phyloP scores from a whole-genome alignment of 176 grass and related monocot species.

The Bromus sterilis region DNA sequence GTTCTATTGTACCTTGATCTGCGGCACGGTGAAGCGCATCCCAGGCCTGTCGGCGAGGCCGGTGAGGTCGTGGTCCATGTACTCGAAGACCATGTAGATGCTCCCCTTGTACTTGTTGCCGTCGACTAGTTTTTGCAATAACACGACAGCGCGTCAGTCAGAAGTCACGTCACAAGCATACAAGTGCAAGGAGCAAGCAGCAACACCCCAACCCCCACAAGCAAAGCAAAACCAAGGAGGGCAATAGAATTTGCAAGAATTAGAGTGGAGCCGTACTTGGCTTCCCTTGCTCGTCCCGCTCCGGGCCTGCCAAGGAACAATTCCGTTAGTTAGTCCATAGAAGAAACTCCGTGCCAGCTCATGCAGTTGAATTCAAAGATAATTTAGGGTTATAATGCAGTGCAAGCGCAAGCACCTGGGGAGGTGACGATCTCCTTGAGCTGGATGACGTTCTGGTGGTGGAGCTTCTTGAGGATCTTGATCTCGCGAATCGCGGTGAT shows the following conservation, averaged over 20 bases:
- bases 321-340: not conserved
- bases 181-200: not conserved
- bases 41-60: conserved; percentile 72
- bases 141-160: not conserved
- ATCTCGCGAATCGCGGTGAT: conserved; percentile 91
- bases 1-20: conserved; percentile 81
- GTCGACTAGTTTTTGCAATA: conserved; percentile 27
- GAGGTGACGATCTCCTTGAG: conserved; percentile 97
- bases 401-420: conserved; percentile 17
- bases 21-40: conserved; percentile 67
- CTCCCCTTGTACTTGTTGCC: conserved; percentile 76
- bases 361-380: not conserved
- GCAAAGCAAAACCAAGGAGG: conserved; percentile 2
- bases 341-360: not conserved
- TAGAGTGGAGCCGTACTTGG: conserved; percentile 36
- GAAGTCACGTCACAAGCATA: not conserved
- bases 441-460: conserved; percentile 88
- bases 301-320: conserved; percentile 36
- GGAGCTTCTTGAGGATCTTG: conserved; percentile 91
- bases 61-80: conserved; percentile 88
- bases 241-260: not conserved
- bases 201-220: not conserved
- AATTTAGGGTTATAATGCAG: fast-evolving
- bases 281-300: conserved; percentile 89
- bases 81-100: conserved; percentile 89